Conservation (phyloP, 495 filamentous ascomycete species). For the Rostrohypoxylon terebratum region DNA sequence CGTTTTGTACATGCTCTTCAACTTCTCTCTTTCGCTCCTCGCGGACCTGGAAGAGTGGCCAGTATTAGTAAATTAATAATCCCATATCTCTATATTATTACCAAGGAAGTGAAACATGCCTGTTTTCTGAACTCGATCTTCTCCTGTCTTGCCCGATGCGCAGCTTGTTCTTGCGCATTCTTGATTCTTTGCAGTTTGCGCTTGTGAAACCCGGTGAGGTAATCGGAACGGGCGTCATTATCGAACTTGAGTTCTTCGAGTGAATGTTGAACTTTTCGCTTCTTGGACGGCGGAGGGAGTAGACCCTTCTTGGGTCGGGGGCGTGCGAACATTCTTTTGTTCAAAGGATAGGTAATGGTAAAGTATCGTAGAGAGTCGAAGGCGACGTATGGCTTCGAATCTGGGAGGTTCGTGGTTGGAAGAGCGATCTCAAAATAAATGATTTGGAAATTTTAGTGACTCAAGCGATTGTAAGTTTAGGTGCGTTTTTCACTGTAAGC, state of each 20-base stretch:
- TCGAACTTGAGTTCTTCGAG: conserved; percentile 90
- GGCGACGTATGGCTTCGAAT: neutral
- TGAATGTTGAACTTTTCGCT: conserved; percentile 68
- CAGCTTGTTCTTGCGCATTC: conserved; percentile 81
- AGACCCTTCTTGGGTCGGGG: conserved; percentile 62
- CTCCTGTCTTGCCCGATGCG: conserved; percentile 77
- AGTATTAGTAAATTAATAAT: conserved; percentile 8
- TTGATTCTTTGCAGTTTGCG: conserved; percentile 86
- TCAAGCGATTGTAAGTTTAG: conserved; percentile 14
- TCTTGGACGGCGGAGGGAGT: conserved; percentile 68
- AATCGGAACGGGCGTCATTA: conserved; percentile 77
- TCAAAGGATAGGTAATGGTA: neutral
- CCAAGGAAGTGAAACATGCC: conserved; percentile 59
- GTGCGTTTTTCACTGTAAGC: conserved; percentile 4
- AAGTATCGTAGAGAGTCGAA: neutral
- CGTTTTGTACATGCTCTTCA: conserved; percentile 78
- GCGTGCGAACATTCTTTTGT: conserved; percentile 55
- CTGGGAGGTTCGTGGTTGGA: neutral
- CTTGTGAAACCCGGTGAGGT: conserved; percentile 95
- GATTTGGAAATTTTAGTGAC: conserved; percentile 24
- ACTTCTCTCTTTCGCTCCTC: conserved; percentile 83
- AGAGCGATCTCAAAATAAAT: neutral
- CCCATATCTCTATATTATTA: neutral
- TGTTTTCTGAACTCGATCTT: conserved; percentile 76
- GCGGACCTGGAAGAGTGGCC: conserved; percentile 67